Conservation (phyloP, 2,329 filamentous ascomycete species). For the Alternaria rosae region DNA sequence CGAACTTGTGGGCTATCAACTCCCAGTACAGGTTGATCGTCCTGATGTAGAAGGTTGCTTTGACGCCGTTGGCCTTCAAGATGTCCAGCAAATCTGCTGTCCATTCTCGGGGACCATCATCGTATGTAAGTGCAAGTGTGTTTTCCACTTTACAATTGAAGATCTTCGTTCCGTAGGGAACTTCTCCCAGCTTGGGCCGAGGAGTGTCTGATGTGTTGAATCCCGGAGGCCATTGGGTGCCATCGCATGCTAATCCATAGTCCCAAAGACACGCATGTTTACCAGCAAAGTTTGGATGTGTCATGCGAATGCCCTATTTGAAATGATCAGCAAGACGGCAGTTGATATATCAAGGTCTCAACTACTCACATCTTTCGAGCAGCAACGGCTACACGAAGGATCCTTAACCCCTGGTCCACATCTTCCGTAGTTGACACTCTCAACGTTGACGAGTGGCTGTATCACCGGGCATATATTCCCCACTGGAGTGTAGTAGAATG, state of each 20-base stretch:
- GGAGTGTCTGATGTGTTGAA: background rate
- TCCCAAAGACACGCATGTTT: background rate
- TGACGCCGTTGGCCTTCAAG: slow-evolving; percentile 57
- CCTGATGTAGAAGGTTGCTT: slow-evolving; percentile 49
- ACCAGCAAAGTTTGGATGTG: background rate
- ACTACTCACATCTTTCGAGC: slow-evolving; percentile 1
- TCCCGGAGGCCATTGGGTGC: background rate
- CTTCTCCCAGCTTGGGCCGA: background rate
- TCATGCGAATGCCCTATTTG: background rate
- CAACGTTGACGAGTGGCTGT: background rate
- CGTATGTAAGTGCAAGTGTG: slow-evolving; percentile 61
- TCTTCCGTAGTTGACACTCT: background rate
- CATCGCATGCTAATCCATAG: slow-evolving; percentile 4
- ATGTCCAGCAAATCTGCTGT: slow-evolving; percentile 61
- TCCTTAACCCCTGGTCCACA: slow-evolving; percentile 4
- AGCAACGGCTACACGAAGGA: background rate
- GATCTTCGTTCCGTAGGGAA: background rate
- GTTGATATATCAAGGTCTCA: background rate
- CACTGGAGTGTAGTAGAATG: background rate
- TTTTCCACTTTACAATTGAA: slow-evolving; percentile 36
- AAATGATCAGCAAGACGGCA: background rate
- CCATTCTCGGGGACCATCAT: slow-evolving; percentile 62
- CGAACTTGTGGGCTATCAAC: slow-evolving; percentile 55
- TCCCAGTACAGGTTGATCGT: slow-evolving; percentile 56
- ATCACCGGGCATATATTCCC: background rate